Conservation (phyloP, 768 basidiomycete genomes). For the Russula griseocarnosa region DNA sequence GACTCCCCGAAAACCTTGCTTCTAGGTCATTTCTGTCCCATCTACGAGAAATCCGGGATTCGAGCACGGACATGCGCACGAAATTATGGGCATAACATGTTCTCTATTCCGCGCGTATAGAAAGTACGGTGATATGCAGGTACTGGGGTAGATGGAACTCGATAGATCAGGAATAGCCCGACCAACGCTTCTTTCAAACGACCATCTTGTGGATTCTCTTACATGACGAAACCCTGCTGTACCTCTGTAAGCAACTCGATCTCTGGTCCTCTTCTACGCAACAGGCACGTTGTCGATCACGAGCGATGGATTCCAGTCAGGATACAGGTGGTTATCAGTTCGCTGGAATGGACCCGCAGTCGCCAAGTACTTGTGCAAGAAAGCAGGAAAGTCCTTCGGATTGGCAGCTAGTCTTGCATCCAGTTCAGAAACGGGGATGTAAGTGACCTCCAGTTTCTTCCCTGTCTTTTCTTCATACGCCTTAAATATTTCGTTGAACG, state of each 20-base stretch:
- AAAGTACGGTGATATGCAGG: too few relatives aligned
- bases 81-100: neutral
- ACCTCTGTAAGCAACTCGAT: neutral
- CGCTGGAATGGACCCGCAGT: constrained; percentile 6
- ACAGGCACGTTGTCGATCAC: constrained; percentile 17
- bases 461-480: constrained; percentile 26
- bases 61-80: neutral
- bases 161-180: too few relatives aligned
- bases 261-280: too few relatives aligned
- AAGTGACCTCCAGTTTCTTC: constrained; percentile 27
- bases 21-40: too few relatives aligned
- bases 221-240: neutral
- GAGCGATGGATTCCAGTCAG: constrained; percentile 28
- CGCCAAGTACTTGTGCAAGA: constrained; percentile 20
- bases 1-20: too few relatives aligned
- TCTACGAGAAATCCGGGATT: too few relatives aligned
- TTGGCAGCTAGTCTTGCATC: constrained; percentile 22
- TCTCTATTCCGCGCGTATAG: too few relatives aligned
- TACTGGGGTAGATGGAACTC: too few relatives aligned
- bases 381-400: constrained; percentile 8
- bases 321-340: constrained; percentile 25
- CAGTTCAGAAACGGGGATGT: constrained; percentile 17
- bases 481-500: constrained; percentile 28
- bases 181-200: neutral
- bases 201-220: neutral